phyloP scores from a whole-genome alignment of 225 moss, liverwort and hornwort genomes.

The Ulota crispa region DNA sequence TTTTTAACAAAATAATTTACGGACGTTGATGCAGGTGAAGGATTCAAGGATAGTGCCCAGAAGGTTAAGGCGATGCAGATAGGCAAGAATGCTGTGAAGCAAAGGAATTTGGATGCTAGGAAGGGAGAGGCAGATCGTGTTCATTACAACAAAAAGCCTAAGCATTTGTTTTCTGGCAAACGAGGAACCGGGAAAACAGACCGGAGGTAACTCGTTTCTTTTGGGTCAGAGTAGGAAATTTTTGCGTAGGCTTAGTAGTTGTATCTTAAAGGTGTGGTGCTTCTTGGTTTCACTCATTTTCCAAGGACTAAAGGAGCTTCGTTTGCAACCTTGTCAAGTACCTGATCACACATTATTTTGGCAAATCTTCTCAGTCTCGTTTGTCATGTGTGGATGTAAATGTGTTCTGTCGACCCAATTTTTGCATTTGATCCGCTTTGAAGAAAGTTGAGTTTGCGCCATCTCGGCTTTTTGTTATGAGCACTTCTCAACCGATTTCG shows the following conservation, averaged over 20 bases:
- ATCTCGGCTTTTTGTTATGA: neutral
- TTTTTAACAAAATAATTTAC: neutral
- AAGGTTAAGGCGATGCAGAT: constrained; percentile 94
- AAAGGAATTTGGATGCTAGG: constrained; percentile 89
- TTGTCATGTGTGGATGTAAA: neutral
- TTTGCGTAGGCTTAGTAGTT: constrained; percentile 25
- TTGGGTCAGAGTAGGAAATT: constrained; percentile 17
- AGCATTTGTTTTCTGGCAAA: constrained; percentile 98
- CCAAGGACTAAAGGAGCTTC: constrained; percentile 4
- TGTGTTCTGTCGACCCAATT: neutral
- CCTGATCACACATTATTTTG: neutral
- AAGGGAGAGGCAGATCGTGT: constrained; percentile 97
- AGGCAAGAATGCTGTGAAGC: constrained; percentile 81
- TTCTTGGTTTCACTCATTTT: neutral
- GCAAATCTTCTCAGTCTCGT: neutral
- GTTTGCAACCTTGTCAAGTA: neutral
- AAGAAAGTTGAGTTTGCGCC: neutral
- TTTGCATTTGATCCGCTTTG: neutral
- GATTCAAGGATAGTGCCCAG: constrained; percentile 86
- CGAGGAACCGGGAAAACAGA: constrained; percentile 93
- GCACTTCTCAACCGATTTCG: neutral
- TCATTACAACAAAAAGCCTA: constrained; percentile 90
- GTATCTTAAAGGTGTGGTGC: constrained; percentile 7
- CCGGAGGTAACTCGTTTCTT: constrained; percentile 58
- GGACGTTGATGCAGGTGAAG: constrained; percentile 55